Conservation (phyloP, 2,329 filamentous ascomycete species). For the Ophiostoma piceae region DNA sequence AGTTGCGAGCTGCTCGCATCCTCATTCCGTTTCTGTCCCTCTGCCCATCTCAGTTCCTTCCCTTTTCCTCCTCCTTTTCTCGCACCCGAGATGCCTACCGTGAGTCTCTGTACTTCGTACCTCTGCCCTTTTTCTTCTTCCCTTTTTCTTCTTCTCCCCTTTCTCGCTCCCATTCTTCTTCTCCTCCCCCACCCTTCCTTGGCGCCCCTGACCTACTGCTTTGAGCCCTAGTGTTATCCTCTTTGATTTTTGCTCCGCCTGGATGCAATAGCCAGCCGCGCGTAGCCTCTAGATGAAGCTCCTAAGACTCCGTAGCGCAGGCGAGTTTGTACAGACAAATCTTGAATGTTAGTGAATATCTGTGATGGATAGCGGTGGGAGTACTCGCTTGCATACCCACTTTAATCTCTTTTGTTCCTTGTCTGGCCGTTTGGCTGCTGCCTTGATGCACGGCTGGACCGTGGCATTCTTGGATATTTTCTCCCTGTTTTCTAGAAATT, state of each 20-base stretch:
- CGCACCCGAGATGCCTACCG: neutral
- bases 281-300: neutral
- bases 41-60: no score
- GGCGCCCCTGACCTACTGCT: constrained; percentile 4
- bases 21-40: neutral
- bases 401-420: neutral
- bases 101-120: neutral
- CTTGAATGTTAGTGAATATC: neutral
- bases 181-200: constrained; percentile 3
- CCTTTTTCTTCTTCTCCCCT: neutral
- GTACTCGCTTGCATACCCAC: neutral
- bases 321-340: neutral
- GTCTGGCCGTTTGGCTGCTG: constrained; percentile 9
- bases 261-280: neutral
- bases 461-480: neutral
- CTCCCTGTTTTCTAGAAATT: neutral
- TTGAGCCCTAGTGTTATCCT: neutral
- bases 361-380: neutral
- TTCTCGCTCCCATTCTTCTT: neutral
- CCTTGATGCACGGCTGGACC: neutral
- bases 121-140: neutral
- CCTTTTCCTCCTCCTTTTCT: neutral
- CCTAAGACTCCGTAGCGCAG: constrained; percentile 4
- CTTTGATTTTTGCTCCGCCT: neutral
- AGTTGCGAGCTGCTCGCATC: neutral